Evolutionary conservation across 345 rosid species (phyloP).

Genomic region (Aquilaria yunnanensis): DNA sequence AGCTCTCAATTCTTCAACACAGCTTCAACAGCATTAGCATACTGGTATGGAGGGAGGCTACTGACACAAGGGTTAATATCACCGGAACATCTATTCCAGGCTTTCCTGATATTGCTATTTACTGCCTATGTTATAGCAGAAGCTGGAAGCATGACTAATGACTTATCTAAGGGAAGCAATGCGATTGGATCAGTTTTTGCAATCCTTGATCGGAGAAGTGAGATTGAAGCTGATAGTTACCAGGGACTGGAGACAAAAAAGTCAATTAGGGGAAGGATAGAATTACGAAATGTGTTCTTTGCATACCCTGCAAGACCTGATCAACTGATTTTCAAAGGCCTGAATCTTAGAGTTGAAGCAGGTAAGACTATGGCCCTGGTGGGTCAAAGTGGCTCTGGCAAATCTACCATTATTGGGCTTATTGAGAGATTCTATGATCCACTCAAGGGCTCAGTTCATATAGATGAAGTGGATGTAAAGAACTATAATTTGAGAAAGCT

Average conservation of each 20-base stretch:
- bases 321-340: conserved; percentile 45
- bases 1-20: conserved; percentile 59
- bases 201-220: conserved; percentile 46
- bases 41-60: conserved; percentile 65
- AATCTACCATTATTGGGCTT: conserved; percentile 55
- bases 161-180: conserved; percentile 51
- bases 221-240: conserved; percentile 40
- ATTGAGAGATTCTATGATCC: conserved; percentile 67
- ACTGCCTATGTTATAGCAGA: conserved; percentile 63
- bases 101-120: conserved; percentile 46
- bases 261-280: conserved; percentile 37
- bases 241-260: conserved; percentile 26
- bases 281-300: conserved; percentile 50
- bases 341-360: conserved; percentile 52
- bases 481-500: conserved; percentile 37
- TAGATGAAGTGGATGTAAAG: conserved; percentile 49
- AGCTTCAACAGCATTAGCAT: conserved; percentile 48
- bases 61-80: conserved; percentile 25
- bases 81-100: conserved; percentile 50
- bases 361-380: conserved; percentile 52
- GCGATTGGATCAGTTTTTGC: conserved; percentile 42
- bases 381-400: conserved; percentile 64
- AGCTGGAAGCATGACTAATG: conserved; percentile 68
- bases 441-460: conserved; percentile 31
- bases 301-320: conserved; percentile 58